Base-by-base conservation (phyloP, 2,329 filamentous ascomycete species). In the Dothideomycetes sp. region DNA sequence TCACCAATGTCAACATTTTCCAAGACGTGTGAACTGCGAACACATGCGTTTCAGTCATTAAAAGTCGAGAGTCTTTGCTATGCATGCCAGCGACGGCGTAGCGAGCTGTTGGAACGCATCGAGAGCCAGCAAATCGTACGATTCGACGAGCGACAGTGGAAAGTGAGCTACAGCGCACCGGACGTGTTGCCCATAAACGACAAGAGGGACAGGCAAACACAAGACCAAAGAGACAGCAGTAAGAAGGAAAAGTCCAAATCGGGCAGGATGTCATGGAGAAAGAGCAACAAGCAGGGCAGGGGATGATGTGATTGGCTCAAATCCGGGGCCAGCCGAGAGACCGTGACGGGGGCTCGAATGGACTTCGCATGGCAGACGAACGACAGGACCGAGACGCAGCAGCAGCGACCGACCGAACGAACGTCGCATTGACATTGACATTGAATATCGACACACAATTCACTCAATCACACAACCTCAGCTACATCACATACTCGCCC, bases 141-240 rank as follows among this genome's bases (percentile, higher is more conserved):
- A 22, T 60, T 59, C 41, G 57, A 64, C 33, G 60, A 63, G 28
- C 60, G 58, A 57, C 53, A 53, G 41, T 65, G 63, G 63, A 63
- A 60, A 44, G 61, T 65, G 43, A 59, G 51, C 44, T 65, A 66
- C 44, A 54, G 51, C 8, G 47, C 54, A 47, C 54, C 51, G 44
- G 41, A 49, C 45, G 43, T 53, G 41, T 48, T 55, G 43, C 40
- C 6, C 5, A 29, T 45, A 49, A 46, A 41, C 43, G 46, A 41
- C 29, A 30, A 23, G 27, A 45, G 13, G 28, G 27, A 44, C 45
- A 45, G 11, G 15, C 25, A 32, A 42, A 33, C 41, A 45, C 45
- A 44, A 49, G 35, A 9, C 16, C 44, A 42, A 53, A 48, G n/a
- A n/a, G n/a, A n/a, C n/a, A n/a, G n/a, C n/a, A n/a, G n/a, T n/a